These are phyloP conservation scores for Globisporangium nunn DNA, from an alignment of 352 stramenopile genomes.

Conservation along the genomic window DNA sequence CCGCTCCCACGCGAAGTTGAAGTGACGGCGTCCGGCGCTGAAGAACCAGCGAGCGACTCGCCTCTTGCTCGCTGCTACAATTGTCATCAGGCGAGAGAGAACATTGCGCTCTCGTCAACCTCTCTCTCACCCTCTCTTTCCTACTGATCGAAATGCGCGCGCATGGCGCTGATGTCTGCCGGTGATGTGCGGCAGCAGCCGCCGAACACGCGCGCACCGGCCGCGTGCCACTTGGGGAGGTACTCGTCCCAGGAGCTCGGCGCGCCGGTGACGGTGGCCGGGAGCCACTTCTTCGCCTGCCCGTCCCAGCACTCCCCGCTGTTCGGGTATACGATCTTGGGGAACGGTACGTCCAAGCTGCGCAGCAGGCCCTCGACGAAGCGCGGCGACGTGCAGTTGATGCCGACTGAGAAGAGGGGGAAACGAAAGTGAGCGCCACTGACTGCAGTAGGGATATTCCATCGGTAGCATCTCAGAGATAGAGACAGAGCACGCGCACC, in stretches of 20 bases:
- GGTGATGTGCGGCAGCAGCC: constrained; percentile 79
- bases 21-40: neutral
- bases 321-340: constrained; percentile 81
- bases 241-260: constrained; percentile 48
- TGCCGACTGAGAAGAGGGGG: constrained; percentile 45
- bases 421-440: no score
- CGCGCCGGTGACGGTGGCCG: constrained; percentile 25
- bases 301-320: constrained; percentile 79
- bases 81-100: neutral
- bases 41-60: constrained; percentile 10
- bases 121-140: no score
- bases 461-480: no score
- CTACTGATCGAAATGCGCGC: constrained; percentile 35
- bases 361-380: constrained; percentile 60
- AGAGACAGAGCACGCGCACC: constrained; percentile 4
- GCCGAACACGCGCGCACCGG: constrained; percentile 68
- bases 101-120: neutral
- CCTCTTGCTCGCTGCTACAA: no score
- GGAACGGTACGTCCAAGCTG: constrained; percentile 32
- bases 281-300: constrained; percentile 65
- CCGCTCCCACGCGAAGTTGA: neutral
- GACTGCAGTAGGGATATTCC: no score
- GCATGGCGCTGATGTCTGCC: constrained; percentile 59
- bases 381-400: constrained; percentile 82
- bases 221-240: constrained; percentile 56